Evolutionary conservation across 768 basidiomycete species (phyloP).

Genomic region (Auricularia sp.): DNA sequence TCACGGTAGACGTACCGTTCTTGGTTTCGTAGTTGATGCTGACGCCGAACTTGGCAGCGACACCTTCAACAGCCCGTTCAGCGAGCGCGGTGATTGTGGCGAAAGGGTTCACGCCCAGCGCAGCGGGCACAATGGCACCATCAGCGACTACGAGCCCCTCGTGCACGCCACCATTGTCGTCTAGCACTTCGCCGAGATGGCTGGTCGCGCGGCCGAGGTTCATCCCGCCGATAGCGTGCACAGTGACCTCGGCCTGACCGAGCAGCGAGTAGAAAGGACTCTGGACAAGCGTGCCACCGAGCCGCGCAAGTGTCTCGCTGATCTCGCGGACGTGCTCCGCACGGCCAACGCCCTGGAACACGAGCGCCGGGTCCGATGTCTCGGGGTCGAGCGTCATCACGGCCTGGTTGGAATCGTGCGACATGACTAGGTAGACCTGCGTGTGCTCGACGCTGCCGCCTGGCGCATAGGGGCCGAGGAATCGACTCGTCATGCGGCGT

Average conservation of each 20-base stretch:
- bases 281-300: slow-evolving; percentile 3
- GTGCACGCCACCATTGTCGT: neutral
- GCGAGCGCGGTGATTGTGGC: slow-evolving; percentile 6
- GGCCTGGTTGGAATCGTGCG: slow-evolving; percentile 4
- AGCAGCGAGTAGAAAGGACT: slow-evolving; percentile 4
- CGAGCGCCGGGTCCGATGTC: neutral
- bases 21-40: neutral
- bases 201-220: neutral
- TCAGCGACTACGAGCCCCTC: slow-evolving; percentile 1
- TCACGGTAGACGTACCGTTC: neutral
- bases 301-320: slow-evolving; percentile 5
- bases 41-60: neutral
- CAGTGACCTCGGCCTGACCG: slow-evolving; percentile 3
- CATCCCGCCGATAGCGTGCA: slow-evolving; percentile 4
- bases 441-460: slow-evolving; percentile 5
- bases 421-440: slow-evolving; percentile 5
- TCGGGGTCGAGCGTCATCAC: slow-evolving; percentile 1
- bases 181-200: slow-evolving; percentile 4
- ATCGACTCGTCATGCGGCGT: neutral
- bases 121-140: slow-evolving; percentile 1
- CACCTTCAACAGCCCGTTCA: slow-evolving; percentile 3
- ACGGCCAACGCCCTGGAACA: slow-evolving; percentile 1
- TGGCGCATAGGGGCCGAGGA: slow-evolving; percentile 2
- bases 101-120: slow-evolving; percentile 5
- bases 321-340: slow-evolving; percentile 1